Base-by-base conservation (phyloP, 148 eudicot genomes). In the Rhododendron kiyosumense region DNA sequence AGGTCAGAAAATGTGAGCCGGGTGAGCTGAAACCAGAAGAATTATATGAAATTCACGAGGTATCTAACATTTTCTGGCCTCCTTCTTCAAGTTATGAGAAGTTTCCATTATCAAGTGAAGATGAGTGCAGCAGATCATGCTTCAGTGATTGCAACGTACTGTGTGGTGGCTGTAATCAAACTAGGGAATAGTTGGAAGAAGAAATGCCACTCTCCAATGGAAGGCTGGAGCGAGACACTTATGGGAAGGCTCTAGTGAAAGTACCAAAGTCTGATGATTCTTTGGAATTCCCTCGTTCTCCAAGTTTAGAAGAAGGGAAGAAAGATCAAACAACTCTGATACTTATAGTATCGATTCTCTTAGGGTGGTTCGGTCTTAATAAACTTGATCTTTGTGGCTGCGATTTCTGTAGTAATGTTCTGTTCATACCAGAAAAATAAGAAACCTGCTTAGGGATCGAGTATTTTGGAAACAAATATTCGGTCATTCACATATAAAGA, bases 131-230 rank as follows among this genome's bases (percentile, higher is more conserved):
- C 1, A 30, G 5, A 18, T 46, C 87, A 48, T 89, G 91, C 71
- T 57, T 89, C 59, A 14, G 73, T 24, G 89, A 89, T 82, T 85
- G 89, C 75, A 51, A 81, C n/a, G n/a, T n/a, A n/a, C 4, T 89
- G 88, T 78, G 87, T 45, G 38, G 89, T 83, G 63, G 84, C 87
- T 17, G 65, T 82, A 5, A 65, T 11, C 73, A 71, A 57, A 82
- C 48, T 61, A 1, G 76, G 84, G 5, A 52, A 1, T 9, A 87
- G 91, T 61, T 79, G 87, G 86, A 89, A 87, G 57, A 89, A 89
- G 86, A 89, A 83, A 79, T 89, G 51, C 89, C 91, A n/a, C 54
- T 89, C 12, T 85, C 89, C 9, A 83, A 85, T 63, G 88, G 91
- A 48, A 89, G 89, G 78, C 38, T 81, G 4, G 89, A 87, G 43